Base-by-base conservation (phyloP, 305 asterid species). In the Rubia balearica region DNA sequence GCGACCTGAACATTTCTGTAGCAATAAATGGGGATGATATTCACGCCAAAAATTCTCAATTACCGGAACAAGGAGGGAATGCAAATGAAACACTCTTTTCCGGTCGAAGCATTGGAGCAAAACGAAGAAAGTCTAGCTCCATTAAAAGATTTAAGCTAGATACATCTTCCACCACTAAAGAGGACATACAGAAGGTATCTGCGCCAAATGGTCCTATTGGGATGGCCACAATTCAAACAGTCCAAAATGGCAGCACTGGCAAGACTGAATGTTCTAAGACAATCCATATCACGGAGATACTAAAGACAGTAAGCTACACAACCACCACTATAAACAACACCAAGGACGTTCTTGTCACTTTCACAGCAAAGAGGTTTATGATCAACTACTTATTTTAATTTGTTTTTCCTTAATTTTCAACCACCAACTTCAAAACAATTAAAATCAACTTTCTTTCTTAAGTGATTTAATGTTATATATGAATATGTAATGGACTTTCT, bases 301-400 rank as follows among this genome's bases (percentile, higher is more conserved):
- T 94, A 75, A 88, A 73, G 81, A 96, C 97, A 45, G 82, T 91
- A 36, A 81, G 91, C 83, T 94, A 85, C 75, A 80, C 80, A 75
- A 56, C 88, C 67, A 70, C 87, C 63, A 42, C 70, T 42, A 67
- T 88, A 51, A 81, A 82, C 84, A 85, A 82, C 75, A 65, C 71
- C 57, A 85, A 82, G 77, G 97, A 91, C 45, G 85, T 89, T 77
- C 74, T 84, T 7, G 76, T 94, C 36, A 81, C 95, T 76, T 94
- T 94, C 74, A 82, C 82, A 81, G 96, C 96, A 57, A 73, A 82
- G 88, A 94, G 97, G 99, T 94, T 67, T 36, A 93, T 81, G 72
- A 67, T 77, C 72, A 22, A 65, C 67, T 36, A 59, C 42, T 40
- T 53, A 45, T 57, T 73, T 71, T 57, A 30, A 27, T n/a, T 41